phyloP scores from a whole-genome alignment of 2,329 filamentous ascomycete species.

The Coniochaeta pulveracea region DNA sequence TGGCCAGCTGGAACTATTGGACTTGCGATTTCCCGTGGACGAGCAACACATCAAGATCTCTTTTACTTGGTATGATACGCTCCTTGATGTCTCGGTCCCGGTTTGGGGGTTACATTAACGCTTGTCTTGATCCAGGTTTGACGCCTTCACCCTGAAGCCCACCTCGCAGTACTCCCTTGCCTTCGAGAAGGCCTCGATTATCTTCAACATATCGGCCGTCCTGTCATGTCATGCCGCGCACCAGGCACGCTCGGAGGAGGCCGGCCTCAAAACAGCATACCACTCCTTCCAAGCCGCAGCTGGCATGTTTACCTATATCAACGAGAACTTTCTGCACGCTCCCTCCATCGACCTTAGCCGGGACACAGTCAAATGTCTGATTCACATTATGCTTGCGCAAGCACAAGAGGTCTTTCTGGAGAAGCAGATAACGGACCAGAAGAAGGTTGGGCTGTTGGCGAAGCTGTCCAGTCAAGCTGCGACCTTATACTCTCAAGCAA shows the following conservation, averaged over 20 bases:
- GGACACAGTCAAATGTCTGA: constrained; percentile 91
- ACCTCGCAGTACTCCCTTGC: constrained; percentile 93
- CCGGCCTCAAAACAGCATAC: constrained; percentile 89
- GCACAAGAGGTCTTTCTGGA: constrained; percentile 96
- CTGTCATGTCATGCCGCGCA: constrained; percentile 90
- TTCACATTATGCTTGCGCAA: constrained; percentile 86
- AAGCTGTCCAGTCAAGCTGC: constrained; percentile 88
- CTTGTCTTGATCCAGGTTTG: constrained; percentile 55
- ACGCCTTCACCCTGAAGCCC: constrained; percentile 98
- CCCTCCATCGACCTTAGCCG: constrained; percentile 92
- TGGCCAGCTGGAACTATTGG: constrained; percentile 87
- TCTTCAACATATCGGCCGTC: constrained; percentile 98
- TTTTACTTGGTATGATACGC: constrained; percentile 71
- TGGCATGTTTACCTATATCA: constrained; percentile 99
- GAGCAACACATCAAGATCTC: constrained; percentile 99
- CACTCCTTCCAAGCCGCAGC: constrained; percentile 97
- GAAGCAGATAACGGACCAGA: constrained; percentile 85
- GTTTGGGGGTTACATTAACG: constrained; percentile 2
- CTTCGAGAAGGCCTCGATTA: constrained; percentile 97
- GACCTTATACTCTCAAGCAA: constrained; percentile 76
- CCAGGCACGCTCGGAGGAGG: constrained; percentile 85
- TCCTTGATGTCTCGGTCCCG: background rate
- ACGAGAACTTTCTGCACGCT: constrained; percentile 97
- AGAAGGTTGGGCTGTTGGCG: constrained; percentile 83
- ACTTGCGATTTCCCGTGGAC: constrained; percentile 91